Conservation (phyloP, 2,329 filamentous ascomycete genomes). For the Trichothecium roseum region DNA sequence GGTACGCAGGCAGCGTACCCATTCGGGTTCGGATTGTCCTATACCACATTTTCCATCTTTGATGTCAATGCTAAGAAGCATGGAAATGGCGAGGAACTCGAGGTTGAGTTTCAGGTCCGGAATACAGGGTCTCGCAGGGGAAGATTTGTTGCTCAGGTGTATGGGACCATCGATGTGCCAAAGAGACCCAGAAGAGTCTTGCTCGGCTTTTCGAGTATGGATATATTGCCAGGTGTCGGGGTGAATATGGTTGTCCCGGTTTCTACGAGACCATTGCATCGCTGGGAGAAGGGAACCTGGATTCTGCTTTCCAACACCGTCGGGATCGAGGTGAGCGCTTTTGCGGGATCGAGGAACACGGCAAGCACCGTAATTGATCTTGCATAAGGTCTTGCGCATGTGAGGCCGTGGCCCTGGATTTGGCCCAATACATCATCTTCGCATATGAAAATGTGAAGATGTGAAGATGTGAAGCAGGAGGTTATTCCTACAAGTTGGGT, state of each 20-base stretch:
- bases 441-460: too few relatives aligned
- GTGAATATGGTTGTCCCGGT: neutral
- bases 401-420: too few relatives aligned
- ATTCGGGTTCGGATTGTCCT: constrained; percentile 12
- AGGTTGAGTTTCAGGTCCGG: neutral
- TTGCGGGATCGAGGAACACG: constrained; percentile 1
- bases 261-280: constrained; percentile 4
- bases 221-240: constrained; percentile 2
- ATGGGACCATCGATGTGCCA: constrained; percentile 4
- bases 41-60: constrained; percentile 6
- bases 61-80: neutral
- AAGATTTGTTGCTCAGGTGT: constrained; percentile 9
- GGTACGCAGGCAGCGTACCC: constrained; percentile 8
- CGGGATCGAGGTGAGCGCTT: constrained; percentile 2
- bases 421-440: too few relatives aligned
- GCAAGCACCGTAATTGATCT: too few relatives aligned
- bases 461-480: too few relatives aligned
- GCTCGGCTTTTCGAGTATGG: constrained; percentile 6
- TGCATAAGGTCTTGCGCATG: too few relatives aligned
- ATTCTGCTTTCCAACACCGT: neutral
- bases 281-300: constrained; percentile 4
- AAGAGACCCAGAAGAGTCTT: constrained; percentile 5
- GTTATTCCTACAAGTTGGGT: too few relatives aligned
- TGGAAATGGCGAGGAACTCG: neutral
- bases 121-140: constrained; percentile 7